Percentiles rank a stretch among this genome's conserved stretches.
phyloP scores from a whole-genome alignment of 495 filamentous ascomycete species.

The Penicillium desertorum region DNA sequence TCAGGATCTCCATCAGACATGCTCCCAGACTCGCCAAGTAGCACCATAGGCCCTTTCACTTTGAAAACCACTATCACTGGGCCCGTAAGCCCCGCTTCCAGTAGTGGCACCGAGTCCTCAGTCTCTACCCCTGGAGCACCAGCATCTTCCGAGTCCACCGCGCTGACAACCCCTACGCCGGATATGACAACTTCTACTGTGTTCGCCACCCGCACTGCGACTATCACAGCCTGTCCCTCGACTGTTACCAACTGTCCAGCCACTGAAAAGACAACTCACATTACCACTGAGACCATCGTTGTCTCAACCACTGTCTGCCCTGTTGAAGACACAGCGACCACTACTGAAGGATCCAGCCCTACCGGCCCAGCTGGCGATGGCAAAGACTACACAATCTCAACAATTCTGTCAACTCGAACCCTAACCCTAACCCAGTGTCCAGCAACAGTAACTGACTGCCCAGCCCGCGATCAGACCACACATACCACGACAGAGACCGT shows the following conservation, averaged over 20 bases:
- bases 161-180: background rate
- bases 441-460: slow-evolving; percentile 24
- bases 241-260: slow-evolving; percentile 31
- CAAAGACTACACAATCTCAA: slow-evolving; percentile 16
- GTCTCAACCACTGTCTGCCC: slow-evolving; percentile 33
- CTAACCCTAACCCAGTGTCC: slow-evolving; percentile 25
- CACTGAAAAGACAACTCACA: slow-evolving; percentile 16
- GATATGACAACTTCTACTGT: slow-evolving; percentile 36
- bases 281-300: slow-evolving; percentile 30
- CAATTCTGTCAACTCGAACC: slow-evolving; percentile 20
- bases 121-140: background rate
- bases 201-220: slow-evolving; percentile 34
- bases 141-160: background rate
- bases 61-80: background rate
- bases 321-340: slow-evolving; percentile 17
- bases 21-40: background rate
- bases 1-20: slow-evolving; percentile 1
- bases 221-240: slow-evolving; percentile 36
- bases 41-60: background rate
- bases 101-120: background rate
- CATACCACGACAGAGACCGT: slow-evolving; percentile 24
- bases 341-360: slow-evolving; percentile 8
- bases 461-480: slow-evolving; percentile 23
- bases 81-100: slow-evolving; percentile 1
- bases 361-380: slow-evolving; percentile 7